phyloP scores from a whole-genome alignment of 352 stramenopile genomes.

The Phytophthora vignae region DNA sequence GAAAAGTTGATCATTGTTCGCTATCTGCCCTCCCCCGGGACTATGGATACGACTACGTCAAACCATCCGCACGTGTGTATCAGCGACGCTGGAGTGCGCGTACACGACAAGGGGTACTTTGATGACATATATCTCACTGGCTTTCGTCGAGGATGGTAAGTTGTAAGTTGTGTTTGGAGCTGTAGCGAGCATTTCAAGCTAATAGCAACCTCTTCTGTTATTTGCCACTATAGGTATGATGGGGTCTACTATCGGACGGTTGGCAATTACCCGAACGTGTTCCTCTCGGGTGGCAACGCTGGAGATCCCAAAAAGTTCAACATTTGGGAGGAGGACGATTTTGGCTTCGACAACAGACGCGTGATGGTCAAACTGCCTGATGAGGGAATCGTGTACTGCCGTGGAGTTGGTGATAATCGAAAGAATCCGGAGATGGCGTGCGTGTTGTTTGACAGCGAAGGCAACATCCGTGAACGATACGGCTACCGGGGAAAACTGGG shows the following conservation, averaged over 20 bases:
- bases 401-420: slow-evolving; percentile 4
- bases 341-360: slow-evolving; percentile 18
- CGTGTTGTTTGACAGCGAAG: slow-evolving; percentile 24
- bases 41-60: not conserved
- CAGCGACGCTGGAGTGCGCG: slow-evolving; percentile 9
- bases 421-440: slow-evolving; percentile 26
- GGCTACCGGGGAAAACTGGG: slow-evolving; percentile 18
- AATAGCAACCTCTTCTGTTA: not conserved
- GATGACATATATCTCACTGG: slow-evolving; percentile 20
- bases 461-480: slow-evolving; percentile 12
- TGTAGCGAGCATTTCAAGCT: not conserved
- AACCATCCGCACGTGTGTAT: slow-evolving; percentile 6
- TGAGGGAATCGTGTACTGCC: slow-evolving; percentile 23
- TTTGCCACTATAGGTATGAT: not conserved
- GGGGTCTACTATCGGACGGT: slow-evolving; percentile 15
- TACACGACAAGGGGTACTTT: slow-evolving; percentile 16
- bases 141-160: slow-evolving; percentile 31
- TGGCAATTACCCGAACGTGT: slow-evolving; percentile 5
- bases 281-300: slow-evolving; percentile 15
- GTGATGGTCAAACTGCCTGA: slow-evolving; percentile 27
- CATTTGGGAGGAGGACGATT: slow-evolving; percentile 19
- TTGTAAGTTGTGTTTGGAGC: not conserved
- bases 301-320: slow-evolving; percentile 18
- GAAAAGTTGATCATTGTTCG: slow-evolving; percentile 14
- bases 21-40: slow-evolving; percentile 5